Conservation (phyloP, 306 rosid genomes). For the apple (Malus domestica) region ASM211411v1 NC_041803.1:10451501-10452000, state of each 20-base stretch:
- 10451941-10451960: slow-evolving; percentile 28
- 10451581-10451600: neutral
- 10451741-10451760: neutral
- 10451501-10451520: neutral
- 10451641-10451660: neutral
- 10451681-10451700: neutral
- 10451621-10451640: neutral
- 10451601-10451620: neutral
- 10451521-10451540: neutral
- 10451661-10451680: neutral
- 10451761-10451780: neutral
- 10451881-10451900: slow-evolving; percentile 19
- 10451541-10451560: no score
- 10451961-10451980: slow-evolving; percentile 29
- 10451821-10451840: neutral
- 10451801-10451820: neutral
- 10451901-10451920: slow-evolving; percentile 26
- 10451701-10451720: neutral
- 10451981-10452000: slow-evolving; percentile 41
- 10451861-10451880: slow-evolving; percentile 19
- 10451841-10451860: slow-evolving; percentile 42
- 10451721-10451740: neutral
- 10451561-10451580: neutral
- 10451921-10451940: slow-evolving; percentile 24
- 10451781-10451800: neutral